Base-by-base conservation (phyloP, 768 basidiomycete species). In the Hypsizygus marmoreus region DNA sequence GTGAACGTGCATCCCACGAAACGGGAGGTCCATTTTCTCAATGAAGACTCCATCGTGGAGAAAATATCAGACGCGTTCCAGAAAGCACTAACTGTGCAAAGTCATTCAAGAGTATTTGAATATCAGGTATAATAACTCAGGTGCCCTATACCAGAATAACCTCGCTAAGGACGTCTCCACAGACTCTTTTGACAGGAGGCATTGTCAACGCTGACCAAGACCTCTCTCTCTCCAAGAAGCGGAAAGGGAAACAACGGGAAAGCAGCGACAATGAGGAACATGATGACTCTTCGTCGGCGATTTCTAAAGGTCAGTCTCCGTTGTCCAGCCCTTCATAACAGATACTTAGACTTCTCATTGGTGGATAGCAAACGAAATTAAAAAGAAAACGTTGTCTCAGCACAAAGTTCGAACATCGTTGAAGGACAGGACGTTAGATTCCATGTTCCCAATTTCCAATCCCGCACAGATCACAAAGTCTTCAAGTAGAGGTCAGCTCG, bases 1-100 rank as follows among this genome's bases (percentile, higher is more conserved):
- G 95, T 97, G 43, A 99, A 99, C 57, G 93, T 98, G 6, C 95
- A 97, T 61, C 97, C 95, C 0, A 98, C 97, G 2, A 99, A 99
- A 63, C 87, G 89, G 34, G 95, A 97, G 63, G 93, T 97, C 1
- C 91, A 93, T 54, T 98, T 98, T 58, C 65, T 97, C 38, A 82
- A 97, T 50, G 93, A 98, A 62, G 95, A 97, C 41, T 73, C 68
- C 11, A 90, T 97, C 57, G 85, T 85, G 5, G 84, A 91, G 53
- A 72, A 73, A 6, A 82, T 98, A 34, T 81, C 86, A 11, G 82
- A 88, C 57, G 75, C 74, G 1, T 73, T 97, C 2, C 88, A 91
- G 51, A 66, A 77, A 34, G 72, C 70, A n/a, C 68, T 94, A 10
- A 72, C 79, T 32, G 76, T 70, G 22, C 76, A 84, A 52, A 81